Evolutionary conservation across 768 basidiomycete species (phyloP).

Genomic region (Cyathus striatus): DNA sequence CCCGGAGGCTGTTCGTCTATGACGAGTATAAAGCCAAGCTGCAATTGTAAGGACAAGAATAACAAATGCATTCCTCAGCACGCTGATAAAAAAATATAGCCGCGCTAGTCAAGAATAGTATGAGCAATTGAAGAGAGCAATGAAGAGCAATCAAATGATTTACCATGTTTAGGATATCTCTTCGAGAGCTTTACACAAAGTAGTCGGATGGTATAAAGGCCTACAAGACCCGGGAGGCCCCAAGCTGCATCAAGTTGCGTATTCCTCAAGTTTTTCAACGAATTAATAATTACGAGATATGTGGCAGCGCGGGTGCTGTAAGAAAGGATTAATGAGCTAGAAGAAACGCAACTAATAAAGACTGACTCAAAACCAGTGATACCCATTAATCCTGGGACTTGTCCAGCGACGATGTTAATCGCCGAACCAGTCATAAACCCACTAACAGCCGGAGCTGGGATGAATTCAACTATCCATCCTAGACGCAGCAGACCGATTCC

Average conservation of each 20-base stretch:
- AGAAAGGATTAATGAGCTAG: constrained; percentile 5
- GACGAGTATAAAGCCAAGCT: constrained; percentile 78
- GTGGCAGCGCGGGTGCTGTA: constrained; percentile 83
- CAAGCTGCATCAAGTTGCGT: constrained; percentile 84
- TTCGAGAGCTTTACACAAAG: constrained; percentile 43
- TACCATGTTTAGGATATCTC: constrained; percentile 60
- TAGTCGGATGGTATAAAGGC: constrained; percentile 66
- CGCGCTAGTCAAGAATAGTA: constrained; percentile 38
- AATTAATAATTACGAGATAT: constrained; percentile 89
- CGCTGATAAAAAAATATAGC: constrained; percentile 71
- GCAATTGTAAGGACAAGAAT: constrained; percentile 83
- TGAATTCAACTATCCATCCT: constrained; percentile 96
- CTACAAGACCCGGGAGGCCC: constrained; percentile 71
- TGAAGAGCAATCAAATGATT: constrained; percentile 9
- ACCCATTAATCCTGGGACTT: constrained; percentile 88
- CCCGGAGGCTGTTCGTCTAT: constrained; percentile 50
- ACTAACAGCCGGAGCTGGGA: constrained; percentile 78
- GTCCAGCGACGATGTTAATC: constrained; percentile 82
- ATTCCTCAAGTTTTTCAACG: constrained; percentile 73
- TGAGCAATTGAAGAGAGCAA: neutral
- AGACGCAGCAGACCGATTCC: constrained; percentile 84
- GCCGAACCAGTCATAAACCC: constrained; percentile 99
- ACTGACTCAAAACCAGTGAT: constrained; percentile 78
- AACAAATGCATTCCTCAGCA: constrained; percentile 82
- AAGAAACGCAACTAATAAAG: neutral